Percentiles rank a stretch among this genome's conserved stretches.
phyloP scores from a whole-genome alignment of 2,329 filamentous ascomycete genomes.

The Fusarium veterinarium region DNA sequence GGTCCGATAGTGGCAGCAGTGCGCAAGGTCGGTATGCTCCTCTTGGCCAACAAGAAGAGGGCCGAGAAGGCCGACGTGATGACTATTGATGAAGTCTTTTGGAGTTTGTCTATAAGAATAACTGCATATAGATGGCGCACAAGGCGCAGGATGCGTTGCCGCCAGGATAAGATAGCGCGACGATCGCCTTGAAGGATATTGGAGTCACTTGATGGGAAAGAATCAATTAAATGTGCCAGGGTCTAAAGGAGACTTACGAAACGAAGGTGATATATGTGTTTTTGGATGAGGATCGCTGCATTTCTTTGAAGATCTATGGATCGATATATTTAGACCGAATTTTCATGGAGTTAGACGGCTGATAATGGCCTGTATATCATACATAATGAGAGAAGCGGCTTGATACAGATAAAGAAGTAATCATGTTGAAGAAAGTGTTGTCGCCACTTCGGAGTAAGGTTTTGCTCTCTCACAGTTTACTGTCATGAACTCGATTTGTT shows the following conservation, averaged over 20 bases:
- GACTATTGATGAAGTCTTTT: conserved; percentile 40
- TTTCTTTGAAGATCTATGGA: conserved; percentile 24
- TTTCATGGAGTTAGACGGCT: conserved; percentile 33
- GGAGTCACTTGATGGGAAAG: conserved; percentile 25
- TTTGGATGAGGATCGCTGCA: conserved; percentile 17
- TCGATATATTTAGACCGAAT: conserved; percentile 36
- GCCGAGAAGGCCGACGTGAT: conserved; percentile 45
- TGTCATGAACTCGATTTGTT: not conserved
- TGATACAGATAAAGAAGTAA: not conserved
- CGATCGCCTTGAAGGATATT: conserved; percentile 10
- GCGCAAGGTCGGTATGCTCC: conserved; percentile 57
- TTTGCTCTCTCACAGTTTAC: not conserved
- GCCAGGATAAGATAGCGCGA: conserved; percentile 28
- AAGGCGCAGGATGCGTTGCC: conserved; percentile 29
- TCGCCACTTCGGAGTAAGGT: not conserved
- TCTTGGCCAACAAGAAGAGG: conserved; percentile 56
- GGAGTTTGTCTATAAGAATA: conserved; percentile 42
- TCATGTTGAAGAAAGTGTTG: not conserved
- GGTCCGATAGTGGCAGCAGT: conserved; percentile 53
- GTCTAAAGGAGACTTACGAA: conserved; percentile 19
- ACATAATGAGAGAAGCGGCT: conserved; percentile 26
- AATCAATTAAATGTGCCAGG: not conserved
- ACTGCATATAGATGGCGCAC: conserved; percentile 55
- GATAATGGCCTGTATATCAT: conserved; percentile 25
- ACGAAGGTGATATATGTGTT: conserved; percentile 18